Conservation (phyloP, 257 asterid species). For the Solanum piurae region DNA sequence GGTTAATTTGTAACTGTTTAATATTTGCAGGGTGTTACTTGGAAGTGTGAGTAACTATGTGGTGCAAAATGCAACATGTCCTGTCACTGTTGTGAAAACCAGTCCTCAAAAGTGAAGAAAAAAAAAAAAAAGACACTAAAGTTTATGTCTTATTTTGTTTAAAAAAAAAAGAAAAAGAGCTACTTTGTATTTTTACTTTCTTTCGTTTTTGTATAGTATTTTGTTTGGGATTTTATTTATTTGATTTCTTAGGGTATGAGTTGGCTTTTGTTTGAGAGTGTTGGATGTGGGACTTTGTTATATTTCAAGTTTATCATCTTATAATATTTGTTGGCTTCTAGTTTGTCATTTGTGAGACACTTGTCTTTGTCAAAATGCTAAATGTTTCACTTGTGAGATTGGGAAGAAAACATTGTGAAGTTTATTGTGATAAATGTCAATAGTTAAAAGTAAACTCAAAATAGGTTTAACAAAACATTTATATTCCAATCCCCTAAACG, state of each 20-base stretch:
- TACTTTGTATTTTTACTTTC: not conserved
- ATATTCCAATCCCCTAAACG: not conserved
- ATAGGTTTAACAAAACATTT: no score
- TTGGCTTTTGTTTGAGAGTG: not conserved
- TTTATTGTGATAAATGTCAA: not conserved
- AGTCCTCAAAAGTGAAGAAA: conserved; percentile 5
- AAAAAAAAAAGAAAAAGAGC: no score
- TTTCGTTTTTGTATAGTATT: not conserved
- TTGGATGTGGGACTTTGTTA: not conserved
- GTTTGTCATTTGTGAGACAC: not conserved
- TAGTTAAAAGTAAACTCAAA: no score
- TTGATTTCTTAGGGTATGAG: not conserved
- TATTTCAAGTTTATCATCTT: not conserved
- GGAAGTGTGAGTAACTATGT: conserved; percentile 84
- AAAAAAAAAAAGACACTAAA: not conserved
- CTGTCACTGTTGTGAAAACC: conserved; percentile 73
- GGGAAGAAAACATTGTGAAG: not conserved
- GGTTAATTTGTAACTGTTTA: not conserved
- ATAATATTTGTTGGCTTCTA: not conserved
- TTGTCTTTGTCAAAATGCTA: not conserved
- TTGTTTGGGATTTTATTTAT: not conserved
- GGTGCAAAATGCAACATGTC: conserved; percentile 67
- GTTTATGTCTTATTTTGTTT: not conserved
- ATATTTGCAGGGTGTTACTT: conserved; percentile 43
- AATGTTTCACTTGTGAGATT: not conserved